phyloP scores from a whole-genome alignment of 345 rosid species.

The Syzygium aqueum region DNA sequence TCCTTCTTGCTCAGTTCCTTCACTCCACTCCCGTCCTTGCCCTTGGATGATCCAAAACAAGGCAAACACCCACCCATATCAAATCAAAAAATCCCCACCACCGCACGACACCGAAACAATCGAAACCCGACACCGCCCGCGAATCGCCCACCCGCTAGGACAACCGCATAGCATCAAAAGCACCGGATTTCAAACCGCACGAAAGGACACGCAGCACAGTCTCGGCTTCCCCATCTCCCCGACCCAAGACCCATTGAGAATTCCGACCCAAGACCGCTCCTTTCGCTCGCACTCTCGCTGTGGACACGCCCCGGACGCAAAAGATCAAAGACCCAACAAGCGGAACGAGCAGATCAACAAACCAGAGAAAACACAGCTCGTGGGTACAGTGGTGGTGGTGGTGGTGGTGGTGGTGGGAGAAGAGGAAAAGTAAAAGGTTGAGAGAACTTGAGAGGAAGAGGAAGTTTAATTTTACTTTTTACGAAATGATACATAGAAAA shows the following conservation, averaged over 20 bases:
- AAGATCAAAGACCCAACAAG: slow-evolving; percentile 41
- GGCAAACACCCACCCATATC: slow-evolving; percentile 98
- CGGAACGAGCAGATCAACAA: slow-evolving; percentile 71
- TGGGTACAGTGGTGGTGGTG: slow-evolving; percentile 20
- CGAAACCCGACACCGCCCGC: slow-evolving; percentile 13
- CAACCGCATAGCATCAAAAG: slow-evolving; percentile 17
- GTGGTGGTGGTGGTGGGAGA: slow-evolving; percentile 3
- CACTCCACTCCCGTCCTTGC: slow-evolving; percentile 39
- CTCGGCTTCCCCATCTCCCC: slow-evolving; percentile 4
- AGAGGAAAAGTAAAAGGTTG: slow-evolving; percentile 30
- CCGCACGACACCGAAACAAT: background rate
- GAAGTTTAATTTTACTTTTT: background rate
- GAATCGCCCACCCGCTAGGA: background rate
- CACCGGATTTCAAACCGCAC: slow-evolving; percentile 9
- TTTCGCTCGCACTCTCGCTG: background rate
- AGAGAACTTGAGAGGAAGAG: background rate
- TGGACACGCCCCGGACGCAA: slow-evolving; percentile 23
- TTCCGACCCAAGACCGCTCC: slow-evolving; percentile 1
- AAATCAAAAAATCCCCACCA: slow-evolving; percentile 10
- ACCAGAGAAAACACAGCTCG: slow-evolving; percentile 32
- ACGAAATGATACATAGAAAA: background rate
- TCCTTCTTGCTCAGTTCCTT: slow-evolving; percentile 72
- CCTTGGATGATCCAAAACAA: slow-evolving; percentile 88
- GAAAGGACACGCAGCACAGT: background rate
- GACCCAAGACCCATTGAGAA: slow-evolving; percentile 1